Evolutionary conservation across 2,329 filamentous ascomycete genomes (phyloP).

Genomic region (Trichoderma breve): DNA sequence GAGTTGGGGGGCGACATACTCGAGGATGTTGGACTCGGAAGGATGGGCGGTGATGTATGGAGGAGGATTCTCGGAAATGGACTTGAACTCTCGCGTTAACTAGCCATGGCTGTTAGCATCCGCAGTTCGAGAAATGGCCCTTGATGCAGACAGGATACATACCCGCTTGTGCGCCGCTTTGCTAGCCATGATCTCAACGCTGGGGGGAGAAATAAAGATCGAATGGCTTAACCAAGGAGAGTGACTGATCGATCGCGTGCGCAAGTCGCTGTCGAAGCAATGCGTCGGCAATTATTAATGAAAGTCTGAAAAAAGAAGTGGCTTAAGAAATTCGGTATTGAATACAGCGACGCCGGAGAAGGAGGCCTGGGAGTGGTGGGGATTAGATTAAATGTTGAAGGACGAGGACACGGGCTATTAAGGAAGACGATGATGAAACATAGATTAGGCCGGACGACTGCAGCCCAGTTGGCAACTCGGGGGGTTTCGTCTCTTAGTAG

Average conservation of each 20-base stretch:
- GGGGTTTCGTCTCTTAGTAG: not conserved
- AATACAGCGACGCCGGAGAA: not conserved
- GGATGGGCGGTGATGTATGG: conserved; percentile 88
- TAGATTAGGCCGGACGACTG: conserved; percentile 12
- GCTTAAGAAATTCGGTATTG: not conserved
- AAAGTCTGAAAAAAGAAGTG: not conserved
- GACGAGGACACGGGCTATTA: conserved; percentile 3
- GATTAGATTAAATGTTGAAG: not conserved
- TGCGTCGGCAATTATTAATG: not conserved
- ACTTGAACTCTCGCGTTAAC: conserved; percentile 63
- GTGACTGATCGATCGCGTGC: conserved; percentile 24
- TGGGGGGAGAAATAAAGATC: not conserved
- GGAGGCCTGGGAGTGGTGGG: not conserved
- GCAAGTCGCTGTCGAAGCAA: not conserved
- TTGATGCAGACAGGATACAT: conserved; percentile 31
- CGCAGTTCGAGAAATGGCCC: too few relatives aligned
- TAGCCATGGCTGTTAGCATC: conserved; percentile 28
- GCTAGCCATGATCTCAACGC: conserved; percentile 57
- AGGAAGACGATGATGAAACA: conserved; percentile 11
- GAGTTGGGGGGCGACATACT: conserved; percentile 51
- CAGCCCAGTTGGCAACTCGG: not conserved
- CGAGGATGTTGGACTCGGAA: conserved; percentile 86
- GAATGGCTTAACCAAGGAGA: not conserved
- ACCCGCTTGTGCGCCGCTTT: conserved; percentile 71
- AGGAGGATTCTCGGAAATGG: conserved; percentile 70